These are phyloP conservation scores for Camellia oleifera DNA, from an alignment of 179 eudicot species.

Conservation along the genomic window DNA sequence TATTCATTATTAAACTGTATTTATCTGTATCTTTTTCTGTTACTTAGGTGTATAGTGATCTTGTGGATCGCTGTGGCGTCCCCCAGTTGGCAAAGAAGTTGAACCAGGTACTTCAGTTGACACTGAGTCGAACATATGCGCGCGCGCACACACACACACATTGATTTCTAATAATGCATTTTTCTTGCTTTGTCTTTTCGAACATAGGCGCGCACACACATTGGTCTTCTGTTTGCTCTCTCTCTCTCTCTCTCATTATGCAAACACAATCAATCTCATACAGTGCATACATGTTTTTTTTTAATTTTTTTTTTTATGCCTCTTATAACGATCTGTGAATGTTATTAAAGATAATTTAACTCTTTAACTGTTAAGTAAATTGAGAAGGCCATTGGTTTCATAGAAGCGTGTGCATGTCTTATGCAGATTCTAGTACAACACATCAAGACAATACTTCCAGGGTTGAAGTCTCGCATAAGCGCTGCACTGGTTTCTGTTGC, in stretches of 20 bases:
- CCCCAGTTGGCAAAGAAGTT: slow-evolving; percentile 87
- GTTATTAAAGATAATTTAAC: neutral
- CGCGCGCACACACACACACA: too few species aligned
- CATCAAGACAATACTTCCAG: slow-evolving; percentile 84
- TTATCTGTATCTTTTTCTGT: slow-evolving; percentile 11
- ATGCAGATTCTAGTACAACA: slow-evolving; percentile 86
- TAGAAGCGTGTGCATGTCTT: slow-evolving; percentile 6
- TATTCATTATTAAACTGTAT: neutral
- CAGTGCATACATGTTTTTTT: neutral
- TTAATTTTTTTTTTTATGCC: neutral
- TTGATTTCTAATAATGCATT: neutral
- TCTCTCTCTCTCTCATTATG: neutral
- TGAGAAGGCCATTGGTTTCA: neutral
- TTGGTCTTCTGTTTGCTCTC: neutral
- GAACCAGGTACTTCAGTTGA: slow-evolving; percentile 64
- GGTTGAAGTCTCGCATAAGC: slow-evolving; percentile 80
- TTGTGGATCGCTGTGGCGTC: slow-evolving; percentile 84
- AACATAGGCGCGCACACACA: too few species aligned
- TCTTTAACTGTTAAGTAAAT: neutral
- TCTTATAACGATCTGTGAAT: neutral
- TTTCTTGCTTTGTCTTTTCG: neutral
- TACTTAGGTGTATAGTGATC: slow-evolving; percentile 63
- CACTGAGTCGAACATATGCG: neutral
- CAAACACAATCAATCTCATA: neutral
- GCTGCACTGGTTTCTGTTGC: slow-evolving; percentile 73